These are phyloP conservation scores for Fusarium luffae DNA, from an alignment of 2,329 filamentous ascomycete genomes.

Conservation along the genomic window DNA sequence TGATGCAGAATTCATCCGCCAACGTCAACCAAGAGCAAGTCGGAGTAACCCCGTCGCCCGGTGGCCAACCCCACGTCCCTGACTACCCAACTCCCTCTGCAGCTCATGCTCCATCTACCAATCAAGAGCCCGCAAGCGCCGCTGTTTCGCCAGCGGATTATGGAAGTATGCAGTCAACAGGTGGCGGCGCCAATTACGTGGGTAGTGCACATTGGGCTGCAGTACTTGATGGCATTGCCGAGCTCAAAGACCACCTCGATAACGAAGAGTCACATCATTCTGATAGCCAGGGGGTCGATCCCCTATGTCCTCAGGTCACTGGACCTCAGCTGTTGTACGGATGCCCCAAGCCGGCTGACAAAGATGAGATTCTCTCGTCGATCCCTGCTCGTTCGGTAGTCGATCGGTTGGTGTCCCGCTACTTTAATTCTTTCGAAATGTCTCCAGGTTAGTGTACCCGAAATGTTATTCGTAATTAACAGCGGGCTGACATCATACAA, in stretches of 20 bases:
- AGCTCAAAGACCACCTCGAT: constrained; percentile 52
- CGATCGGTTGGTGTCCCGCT: constrained; percentile 51
- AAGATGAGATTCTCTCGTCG: constrained; percentile 48
- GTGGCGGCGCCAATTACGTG: constrained; percentile 49
- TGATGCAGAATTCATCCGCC: constrained; percentile 39
- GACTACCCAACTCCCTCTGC: background rate
- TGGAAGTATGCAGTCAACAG: constrained; percentile 47
- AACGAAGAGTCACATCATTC: constrained; percentile 36
- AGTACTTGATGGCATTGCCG: constrained; percentile 54
- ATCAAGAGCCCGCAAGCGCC: background rate
- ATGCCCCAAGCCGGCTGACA: constrained; percentile 38
- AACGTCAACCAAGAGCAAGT: background rate
- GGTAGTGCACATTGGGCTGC: constrained; percentile 54
- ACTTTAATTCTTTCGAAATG: constrained; percentile 52
- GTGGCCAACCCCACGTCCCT: background rate
- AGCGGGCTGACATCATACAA: background rate
- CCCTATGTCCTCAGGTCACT: background rate
- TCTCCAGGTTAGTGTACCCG: background rate
- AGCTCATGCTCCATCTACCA: background rate
- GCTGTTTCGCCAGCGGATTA: constrained; percentile 37
- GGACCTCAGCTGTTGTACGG: constrained; percentile 50
- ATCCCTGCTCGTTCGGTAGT: constrained; percentile 49
- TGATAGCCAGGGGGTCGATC: background rate
- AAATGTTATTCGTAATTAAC: too few relatives aligned
- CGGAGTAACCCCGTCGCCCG: background rate